A percentile compares a stretch with the other conserved stretches of the same genome.
Evolutionary conservation across 768 basidiomycete genomes (phyloP).

Genomic region (Exsudoporus frostii): DNA sequence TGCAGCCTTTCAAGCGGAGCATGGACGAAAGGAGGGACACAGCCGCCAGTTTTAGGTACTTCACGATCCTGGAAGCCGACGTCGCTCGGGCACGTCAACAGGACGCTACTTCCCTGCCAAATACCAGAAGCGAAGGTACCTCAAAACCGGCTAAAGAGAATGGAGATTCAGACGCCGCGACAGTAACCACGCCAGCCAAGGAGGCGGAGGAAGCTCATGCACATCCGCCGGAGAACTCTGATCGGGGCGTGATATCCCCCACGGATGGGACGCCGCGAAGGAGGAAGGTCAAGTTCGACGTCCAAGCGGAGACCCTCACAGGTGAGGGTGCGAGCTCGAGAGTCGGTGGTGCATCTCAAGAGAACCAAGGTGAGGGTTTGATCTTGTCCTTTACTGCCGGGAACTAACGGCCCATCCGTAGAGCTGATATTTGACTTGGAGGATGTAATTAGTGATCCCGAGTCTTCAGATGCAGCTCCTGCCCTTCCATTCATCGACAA

Average conservation of each 20-base stretch:
- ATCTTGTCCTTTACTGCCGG: neutral
- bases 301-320: constrained; percentile 53
- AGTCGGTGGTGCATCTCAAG: constrained; percentile 32
- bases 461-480: constrained; percentile 33
- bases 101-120: constrained; percentile 3
- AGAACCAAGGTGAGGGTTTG: constrained; percentile 44
- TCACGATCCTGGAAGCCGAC: constrained; percentile 42
- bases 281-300: constrained; percentile 72
- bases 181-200: constrained; percentile 6
- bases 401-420: constrained; percentile 25
- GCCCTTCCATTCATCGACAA: constrained; percentile 37
- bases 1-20: constrained; percentile 41
- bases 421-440: constrained; percentile 74
- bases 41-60: constrained; percentile 47
- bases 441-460: constrained; percentile 39
- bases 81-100: constrained; percentile 29
- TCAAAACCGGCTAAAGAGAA: constrained; percentile 8
- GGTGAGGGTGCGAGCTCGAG: constrained; percentile 38
- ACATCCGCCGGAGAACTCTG: constrained; percentile 18
- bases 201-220: constrained; percentile 6
- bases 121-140: constrained; percentile 9
- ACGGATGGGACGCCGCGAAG: constrained; percentile 41
- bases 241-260: constrained; percentile 25
- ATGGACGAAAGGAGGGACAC: constrained; percentile 47
- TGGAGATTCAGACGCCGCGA: constrained; percentile 11